Evolutionary conservation across 305 asterid species (phyloP), one percentile per base, ranked within the genome.

Genomic region (Nicotiana rustica): DNA sequence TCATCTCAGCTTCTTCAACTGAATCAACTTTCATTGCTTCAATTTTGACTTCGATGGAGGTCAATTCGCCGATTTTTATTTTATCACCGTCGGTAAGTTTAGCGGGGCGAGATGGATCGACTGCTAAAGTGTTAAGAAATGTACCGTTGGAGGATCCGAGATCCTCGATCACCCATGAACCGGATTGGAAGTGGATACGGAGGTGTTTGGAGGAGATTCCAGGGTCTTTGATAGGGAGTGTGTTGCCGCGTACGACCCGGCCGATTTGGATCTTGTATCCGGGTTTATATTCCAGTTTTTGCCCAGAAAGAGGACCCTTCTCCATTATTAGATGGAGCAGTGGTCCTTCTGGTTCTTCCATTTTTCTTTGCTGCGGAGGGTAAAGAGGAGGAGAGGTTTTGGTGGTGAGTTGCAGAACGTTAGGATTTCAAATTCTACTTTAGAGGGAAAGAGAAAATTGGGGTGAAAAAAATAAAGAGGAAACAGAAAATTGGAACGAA

Each of bases 191-290:
- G 15, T 89, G 78, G 67, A 95, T 87, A 1, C 81, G 13, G 49
- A 91, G 82, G 87, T 95, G 99, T 81, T 92, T 93, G 38, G 99
- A 85, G 77, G 99, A 95, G 82, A 95, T 76, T 12, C 99, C 98
- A 19, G 83, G 75, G 82, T 94, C 97, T 86, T 90, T 95, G 88
- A 95, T 86, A 61, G 91, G 1, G 0, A 95, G 36, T 13, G 85
- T 86, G 88, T 95, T 94, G 81, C 98, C 97, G 2, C 96, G 92
- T 21, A 81, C 87, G 41, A 87, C 55, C 69, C 99, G 90, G 47
- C 98, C 99, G 79, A 95, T 85, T 5, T 56, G 86, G 84, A 94
- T 67, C 38, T 52, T 57, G 85, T 85, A 71, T 35, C 89, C 89
- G 78, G 96, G 88, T 31, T 25, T 41, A 87, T 87, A 92, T 0